A percentile compares a stretch with the other conserved stretches of the same genome.
Evolutionary conservation across 2,329 filamentous ascomycete species (phyloP).

Genomic region (Epichloe sibirici): DNA sequence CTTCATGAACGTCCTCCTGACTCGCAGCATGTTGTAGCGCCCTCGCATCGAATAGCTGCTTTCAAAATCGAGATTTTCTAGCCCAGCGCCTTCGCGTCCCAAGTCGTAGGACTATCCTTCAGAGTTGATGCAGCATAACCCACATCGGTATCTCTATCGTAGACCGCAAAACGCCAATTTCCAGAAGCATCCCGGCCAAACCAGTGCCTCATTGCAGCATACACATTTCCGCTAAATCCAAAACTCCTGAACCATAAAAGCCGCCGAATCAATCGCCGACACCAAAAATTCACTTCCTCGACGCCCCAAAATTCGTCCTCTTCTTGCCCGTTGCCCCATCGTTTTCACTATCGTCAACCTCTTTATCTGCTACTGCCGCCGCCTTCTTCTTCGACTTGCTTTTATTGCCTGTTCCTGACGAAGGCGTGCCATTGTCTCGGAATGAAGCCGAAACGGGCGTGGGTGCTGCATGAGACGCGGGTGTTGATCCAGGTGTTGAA

Average conservation of each 20-base stretch:
- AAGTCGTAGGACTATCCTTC: no score
- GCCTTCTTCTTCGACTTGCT: conserved; percentile 41
- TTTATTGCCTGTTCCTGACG: conserved; percentile 35
- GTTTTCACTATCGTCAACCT: conserved; percentile 46
- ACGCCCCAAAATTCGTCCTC: conserved; percentile 45
- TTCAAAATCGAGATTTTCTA: no score
- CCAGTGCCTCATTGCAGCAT: neutral
- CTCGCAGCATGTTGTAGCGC: no score
- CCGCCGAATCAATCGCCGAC: neutral
- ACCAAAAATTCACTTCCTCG: conserved; percentile 29
- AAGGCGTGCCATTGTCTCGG: conserved; percentile 39
- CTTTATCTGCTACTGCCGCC: conserved; percentile 9
- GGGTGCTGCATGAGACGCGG: conserved; percentile 36
- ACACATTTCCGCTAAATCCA: neutral
- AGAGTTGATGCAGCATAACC: neutral
- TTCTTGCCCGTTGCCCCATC: conserved; percentile 42
- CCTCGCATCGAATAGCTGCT: no score
- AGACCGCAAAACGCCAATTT: neutral
- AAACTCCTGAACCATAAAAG: neutral
- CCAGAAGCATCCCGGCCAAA: no score
- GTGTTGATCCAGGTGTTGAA: conserved; percentile 31
- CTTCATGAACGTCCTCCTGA: no score
- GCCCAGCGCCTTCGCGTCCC: no score
- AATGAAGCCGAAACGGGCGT: conserved; percentile 45
- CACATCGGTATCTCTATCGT: neutral